Base-by-base conservation (phyloP, 23 red algal genomes). In the Gracilariopsis chorda region DNA sequence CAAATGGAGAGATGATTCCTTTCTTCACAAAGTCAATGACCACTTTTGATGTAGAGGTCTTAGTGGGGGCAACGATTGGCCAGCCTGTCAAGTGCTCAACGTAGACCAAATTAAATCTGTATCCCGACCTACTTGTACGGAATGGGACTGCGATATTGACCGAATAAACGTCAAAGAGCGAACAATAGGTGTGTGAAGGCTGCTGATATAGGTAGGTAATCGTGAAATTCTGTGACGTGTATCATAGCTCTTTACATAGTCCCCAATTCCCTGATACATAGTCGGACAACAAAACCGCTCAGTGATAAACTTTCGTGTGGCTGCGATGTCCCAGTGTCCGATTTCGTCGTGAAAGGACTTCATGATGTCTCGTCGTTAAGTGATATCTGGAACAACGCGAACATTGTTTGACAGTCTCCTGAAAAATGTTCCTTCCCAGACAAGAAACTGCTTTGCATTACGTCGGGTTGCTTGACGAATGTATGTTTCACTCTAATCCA, bases 251-350 rank as follows among this genome's bases (percentile, higher is more conserved):
- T 44, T 76, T 27, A n/a, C 28, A 39, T 37, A 76, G 19, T 19
- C 76, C 24, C 27, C 0, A 0, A 80, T 37, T 27, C 55, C 42
- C 33, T n/a, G 24, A 23, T 46, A 0, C 40, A 76, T 23, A 0
- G 20, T 28, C 16, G 76, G 53, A 40, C 76, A 80, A 40, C 76
- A 57, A 55, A 80, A 80, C 76, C 76, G 37, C 33, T 55, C 76
- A 14, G 37, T 47, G 20, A 80, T 37, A 23, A 80, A 53, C 46
- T 80, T 40, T 0, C 34, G 7, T 0, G 76, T 80, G 8, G 76
- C 34, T 34, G 24, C 44, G 21, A 47, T 37, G 19, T 76, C 69
- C 69, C 69, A 76, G 21, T 76, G 69, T 13, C 69, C 40, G 39
- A 39, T 39, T 39, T 0, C 25, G 1, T 76, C 69, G 40, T 0